phyloP scores from a whole-genome alignment of 148 eudicot species.

The Rhododendron griersonianum region DNA sequence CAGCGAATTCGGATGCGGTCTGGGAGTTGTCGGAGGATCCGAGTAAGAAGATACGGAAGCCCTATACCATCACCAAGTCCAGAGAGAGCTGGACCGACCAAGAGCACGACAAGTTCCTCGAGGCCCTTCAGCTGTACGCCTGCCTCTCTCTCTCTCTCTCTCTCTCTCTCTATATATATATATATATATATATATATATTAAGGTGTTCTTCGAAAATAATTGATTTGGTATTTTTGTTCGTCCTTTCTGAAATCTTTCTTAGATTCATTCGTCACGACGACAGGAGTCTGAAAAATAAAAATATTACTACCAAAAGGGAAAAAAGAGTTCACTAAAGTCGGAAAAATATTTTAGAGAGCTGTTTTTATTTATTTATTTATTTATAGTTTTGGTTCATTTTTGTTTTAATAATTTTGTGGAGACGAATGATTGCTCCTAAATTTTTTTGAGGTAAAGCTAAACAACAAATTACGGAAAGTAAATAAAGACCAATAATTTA shows the following conservation, averaged over 20 bases:
- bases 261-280: background rate
- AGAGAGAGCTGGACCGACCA: conserved; percentile 62
- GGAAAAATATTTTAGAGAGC: background rate
- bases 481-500: background rate
- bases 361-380: too few relatives aligned
- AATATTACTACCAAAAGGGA: background rate
- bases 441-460: background rate
- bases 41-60: conserved; percentile 47
- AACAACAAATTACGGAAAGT: background rate
- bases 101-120: conserved; percentile 64
- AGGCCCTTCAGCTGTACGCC: conserved; percentile 59
- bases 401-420: background rate
- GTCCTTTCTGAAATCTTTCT: background rate
- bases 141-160: background rate
- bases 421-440: background rate
- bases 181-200: too few relatives aligned
- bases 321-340: background rate
- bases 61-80: conserved; percentile 60
- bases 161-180: background rate
- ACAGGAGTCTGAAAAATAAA: background rate
- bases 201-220: too few relatives aligned
- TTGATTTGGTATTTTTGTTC: background rate
- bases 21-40: conserved; percentile 27
- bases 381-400: background rate
- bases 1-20: background rate